These are phyloP conservation scores for Hibiscus trionum DNA, from an alignment of 345 rosid species.

Conservation along the genomic window DNA sequence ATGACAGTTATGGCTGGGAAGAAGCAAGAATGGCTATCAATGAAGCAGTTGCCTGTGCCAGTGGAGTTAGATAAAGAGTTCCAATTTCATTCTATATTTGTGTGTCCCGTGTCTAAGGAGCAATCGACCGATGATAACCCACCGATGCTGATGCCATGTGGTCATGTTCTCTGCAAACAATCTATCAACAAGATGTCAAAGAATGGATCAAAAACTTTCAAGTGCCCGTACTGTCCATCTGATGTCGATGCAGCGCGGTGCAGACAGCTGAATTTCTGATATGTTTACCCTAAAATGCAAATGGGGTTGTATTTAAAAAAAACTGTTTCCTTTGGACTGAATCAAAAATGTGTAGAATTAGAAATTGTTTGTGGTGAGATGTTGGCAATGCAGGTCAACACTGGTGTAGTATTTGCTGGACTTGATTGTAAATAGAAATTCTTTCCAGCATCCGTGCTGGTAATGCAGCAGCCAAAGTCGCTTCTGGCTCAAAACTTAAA, in stretches of 20 bases:
- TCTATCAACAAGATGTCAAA: slow-evolving; percentile 1
- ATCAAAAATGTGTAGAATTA: slow-evolving; percentile 14
- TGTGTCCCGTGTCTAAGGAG: slow-evolving; percentile 68
- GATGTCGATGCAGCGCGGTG: slow-evolving; percentile 38
- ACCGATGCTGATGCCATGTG: slow-evolving; percentile 63
- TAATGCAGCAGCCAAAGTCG: background rate
- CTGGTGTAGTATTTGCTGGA: slow-evolving; percentile 23
- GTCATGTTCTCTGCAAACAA: slow-evolving; percentile 24
- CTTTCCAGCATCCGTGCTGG: slow-evolving; percentile 14
- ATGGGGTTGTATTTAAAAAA: slow-evolving; percentile 11
- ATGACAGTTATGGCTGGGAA: slow-evolving; percentile 50
- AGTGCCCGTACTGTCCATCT: slow-evolving; percentile 33
- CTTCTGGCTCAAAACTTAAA: background rate
- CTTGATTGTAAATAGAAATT: slow-evolving; percentile 37
- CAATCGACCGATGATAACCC: slow-evolving; percentile 58
- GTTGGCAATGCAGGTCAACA: slow-evolving; percentile 3
- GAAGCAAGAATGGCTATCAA: slow-evolving; percentile 9
- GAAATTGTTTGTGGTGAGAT: slow-evolving; percentile 14
- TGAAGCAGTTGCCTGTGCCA: background rate
- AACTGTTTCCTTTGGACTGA: slow-evolving; percentile 3
- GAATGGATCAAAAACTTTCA: slow-evolving; percentile 2
- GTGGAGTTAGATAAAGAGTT: slow-evolving; percentile 32
- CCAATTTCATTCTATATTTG: slow-evolving; percentile 60
- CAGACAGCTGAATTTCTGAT: slow-evolving; percentile 46
- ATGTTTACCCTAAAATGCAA: slow-evolving; percentile 11